These are phyloP conservation scores for Xylaria sp. DNA, from an alignment of 495 filamentous ascomycete genomes.

Conservation along the genomic window DNA sequence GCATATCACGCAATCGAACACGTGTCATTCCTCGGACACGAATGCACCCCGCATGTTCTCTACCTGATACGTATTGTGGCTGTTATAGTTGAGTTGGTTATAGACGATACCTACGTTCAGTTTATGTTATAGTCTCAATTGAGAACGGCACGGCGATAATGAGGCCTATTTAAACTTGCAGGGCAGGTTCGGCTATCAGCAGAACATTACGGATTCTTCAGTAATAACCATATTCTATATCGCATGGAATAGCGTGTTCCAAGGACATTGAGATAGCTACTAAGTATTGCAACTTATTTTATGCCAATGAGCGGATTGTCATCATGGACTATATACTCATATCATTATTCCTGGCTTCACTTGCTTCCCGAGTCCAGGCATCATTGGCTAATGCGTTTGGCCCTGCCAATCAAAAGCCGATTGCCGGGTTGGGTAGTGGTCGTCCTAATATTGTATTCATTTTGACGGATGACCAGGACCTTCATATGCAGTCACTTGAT, in stretches of 20 bases:
- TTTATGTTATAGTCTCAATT: not conserved
- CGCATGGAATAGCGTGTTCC: not conserved
- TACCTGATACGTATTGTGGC: not conserved
- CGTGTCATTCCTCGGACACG: not conserved
- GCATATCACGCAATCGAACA: slow-evolving; percentile 17
- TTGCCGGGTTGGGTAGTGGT: not conserved
- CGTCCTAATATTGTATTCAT: slow-evolving; percentile 68
- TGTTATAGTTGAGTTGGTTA: not conserved
- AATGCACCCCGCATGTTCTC: slow-evolving; percentile 14
- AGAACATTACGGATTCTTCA: not conserved
- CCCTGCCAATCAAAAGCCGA: slow-evolving; percentile 6
- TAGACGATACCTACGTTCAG: not conserved
- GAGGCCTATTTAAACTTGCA: not conserved
- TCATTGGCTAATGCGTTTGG: not conserved
- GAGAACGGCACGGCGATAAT: not conserved
- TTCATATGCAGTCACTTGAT: slow-evolving; percentile 64
- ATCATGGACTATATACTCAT: not conserved
- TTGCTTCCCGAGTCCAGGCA: not conserved
- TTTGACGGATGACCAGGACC: slow-evolving; percentile 71
- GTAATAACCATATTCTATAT: not conserved
- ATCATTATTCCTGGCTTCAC: not conserved
- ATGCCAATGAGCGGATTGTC: not conserved
- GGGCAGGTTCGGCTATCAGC: not conserved
- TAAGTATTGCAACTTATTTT: not conserved
- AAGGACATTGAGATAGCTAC: not conserved